phyloP scores from a whole-genome alignment of 331 rosid genomes.

The Rosa hybrid region DNA sequence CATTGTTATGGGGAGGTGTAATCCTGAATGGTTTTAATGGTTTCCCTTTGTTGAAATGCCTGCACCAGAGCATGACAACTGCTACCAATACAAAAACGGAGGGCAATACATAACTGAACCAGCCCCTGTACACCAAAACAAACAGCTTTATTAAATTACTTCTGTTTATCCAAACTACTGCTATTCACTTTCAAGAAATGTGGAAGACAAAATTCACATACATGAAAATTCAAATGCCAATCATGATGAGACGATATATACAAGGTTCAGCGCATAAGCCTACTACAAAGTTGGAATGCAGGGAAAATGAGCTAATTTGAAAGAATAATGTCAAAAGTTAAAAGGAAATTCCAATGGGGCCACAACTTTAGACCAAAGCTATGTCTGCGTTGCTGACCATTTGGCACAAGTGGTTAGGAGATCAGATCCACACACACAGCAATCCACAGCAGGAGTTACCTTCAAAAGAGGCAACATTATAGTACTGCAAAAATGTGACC shows the following conservation, averaged over 20 bases:
- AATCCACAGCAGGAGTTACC: too few relatives aligned
- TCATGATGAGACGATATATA: neutral
- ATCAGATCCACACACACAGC: too few relatives aligned
- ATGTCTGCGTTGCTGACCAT: too few relatives aligned
- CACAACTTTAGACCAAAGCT: too few relatives aligned
- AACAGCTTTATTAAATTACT: slow-evolving; percentile 4
- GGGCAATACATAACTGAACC: slow-evolving; percentile 81
- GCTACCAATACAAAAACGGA: slow-evolving; percentile 53
- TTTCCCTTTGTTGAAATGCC: slow-evolving; percentile 57
- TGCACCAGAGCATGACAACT: slow-evolving; percentile 67
- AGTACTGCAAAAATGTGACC: too few relatives aligned
- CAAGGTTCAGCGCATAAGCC: neutral
- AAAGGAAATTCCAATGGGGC: too few relatives aligned
- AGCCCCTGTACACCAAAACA: slow-evolving; percentile 61
- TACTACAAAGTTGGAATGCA: neutral
- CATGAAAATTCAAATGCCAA: neutral
- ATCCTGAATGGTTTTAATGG: slow-evolving; percentile 64
- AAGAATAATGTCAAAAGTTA: neutral
- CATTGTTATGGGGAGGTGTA: slow-evolving; percentile 71
- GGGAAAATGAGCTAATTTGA: neutral
- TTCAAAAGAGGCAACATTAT: too few relatives aligned
- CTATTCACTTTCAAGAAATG: slow-evolving; percentile 10
- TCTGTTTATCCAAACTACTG: slow-evolving; percentile 13
- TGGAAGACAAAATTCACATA: neutral
- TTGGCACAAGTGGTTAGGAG: too few relatives aligned